Conservation (phyloP, 352 stramenopile species). For the Globisporangium splendens region DNA sequence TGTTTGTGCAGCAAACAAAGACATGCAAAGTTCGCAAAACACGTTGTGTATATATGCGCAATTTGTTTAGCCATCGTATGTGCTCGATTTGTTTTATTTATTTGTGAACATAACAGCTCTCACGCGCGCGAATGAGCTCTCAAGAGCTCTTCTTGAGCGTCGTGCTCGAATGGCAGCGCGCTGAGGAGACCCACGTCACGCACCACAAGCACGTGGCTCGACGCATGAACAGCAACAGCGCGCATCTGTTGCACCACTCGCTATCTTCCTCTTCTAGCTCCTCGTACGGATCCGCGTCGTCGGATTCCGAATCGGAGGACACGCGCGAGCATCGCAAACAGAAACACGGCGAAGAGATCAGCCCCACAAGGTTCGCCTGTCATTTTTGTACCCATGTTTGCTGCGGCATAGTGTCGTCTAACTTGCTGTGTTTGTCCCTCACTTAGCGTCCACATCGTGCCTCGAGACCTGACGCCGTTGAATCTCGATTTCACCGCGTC, state of each 20-base stretch:
- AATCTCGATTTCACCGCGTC: conserved; percentile 33
- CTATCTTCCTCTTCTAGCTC: not conserved
- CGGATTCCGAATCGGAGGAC: conserved; percentile 28
- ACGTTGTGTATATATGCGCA: too few relatives aligned
- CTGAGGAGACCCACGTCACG: conserved; percentile 3
- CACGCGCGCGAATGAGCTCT: conserved; percentile 43
- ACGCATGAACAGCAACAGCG: not conserved
- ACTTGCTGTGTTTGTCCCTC: not conserved
- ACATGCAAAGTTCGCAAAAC: too few relatives aligned
- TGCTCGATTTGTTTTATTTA: not conserved
- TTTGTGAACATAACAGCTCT: conserved; percentile 19
- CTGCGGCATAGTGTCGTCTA: not conserved
- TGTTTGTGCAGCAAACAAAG: not conserved
- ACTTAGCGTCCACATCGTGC: conserved; percentile 43
- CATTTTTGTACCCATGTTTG: conserved; percentile 8
- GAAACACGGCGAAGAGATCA: conserved; percentile 37
- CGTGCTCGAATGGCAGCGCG: conserved; percentile 75
- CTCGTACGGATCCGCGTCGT: conserved; percentile 14
- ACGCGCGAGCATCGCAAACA: conserved; percentile 9
- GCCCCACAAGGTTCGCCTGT: conserved; percentile 39
- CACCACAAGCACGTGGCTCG: conserved; percentile 11
- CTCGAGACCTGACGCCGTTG: conserved; percentile 34
- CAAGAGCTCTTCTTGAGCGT: conserved; percentile 84
- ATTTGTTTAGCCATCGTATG: not conserved
- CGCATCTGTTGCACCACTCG: not conserved